These are phyloP conservation scores for Abelmoschus esculentus DNA, from an alignment of 345 rosid species.

Conservation along the genomic window DNA sequence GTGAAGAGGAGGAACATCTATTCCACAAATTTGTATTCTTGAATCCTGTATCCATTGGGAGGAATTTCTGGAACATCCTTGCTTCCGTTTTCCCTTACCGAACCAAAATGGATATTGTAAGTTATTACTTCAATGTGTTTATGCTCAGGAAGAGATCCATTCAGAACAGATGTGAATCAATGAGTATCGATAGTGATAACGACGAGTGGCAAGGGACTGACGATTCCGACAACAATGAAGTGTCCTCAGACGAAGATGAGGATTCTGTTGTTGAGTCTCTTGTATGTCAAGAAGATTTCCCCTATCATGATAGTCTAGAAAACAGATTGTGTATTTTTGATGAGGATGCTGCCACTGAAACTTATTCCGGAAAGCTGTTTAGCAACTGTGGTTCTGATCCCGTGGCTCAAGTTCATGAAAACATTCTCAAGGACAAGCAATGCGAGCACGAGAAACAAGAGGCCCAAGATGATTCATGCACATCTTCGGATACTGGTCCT, in stretches of 20 bases:
- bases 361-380: slow-evolving; percentile 14
- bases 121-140: slow-evolving; percentile 81
- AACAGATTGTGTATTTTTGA: slow-evolving; percentile 18
- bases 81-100: slow-evolving; percentile 45
- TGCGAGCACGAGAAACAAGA: slow-evolving; percentile 8
- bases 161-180: slow-evolving; percentile 58
- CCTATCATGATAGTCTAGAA: not conserved
- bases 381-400: slow-evolving; percentile 8
- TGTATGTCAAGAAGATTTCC: slow-evolving; percentile 12
- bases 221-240: slow-evolving; percentile 19
- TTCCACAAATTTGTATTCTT: slow-evolving; percentile 50
- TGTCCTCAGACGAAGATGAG: slow-evolving; percentile 13
- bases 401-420: slow-evolving; percentile 7
- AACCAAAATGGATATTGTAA: slow-evolving; percentile 47
- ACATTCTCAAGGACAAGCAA: slow-evolving; percentile 7
- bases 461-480: slow-evolving; percentile 32
- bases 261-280: slow-evolving; percentile 35
- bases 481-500: slow-evolving; percentile 24
- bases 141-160: slow-evolving; percentile 52
- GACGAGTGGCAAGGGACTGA: slow-evolving; percentile 59
- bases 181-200: slow-evolving; percentile 59
- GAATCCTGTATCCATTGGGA: slow-evolving; percentile 44
- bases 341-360: slow-evolving; percentile 12
- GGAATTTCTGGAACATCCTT: slow-evolving; percentile 57
- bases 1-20: slow-evolving; percentile 51